Conservation (phyloP, 352 stramenopile genomes). For the Phytophthora multivora region DNA sequence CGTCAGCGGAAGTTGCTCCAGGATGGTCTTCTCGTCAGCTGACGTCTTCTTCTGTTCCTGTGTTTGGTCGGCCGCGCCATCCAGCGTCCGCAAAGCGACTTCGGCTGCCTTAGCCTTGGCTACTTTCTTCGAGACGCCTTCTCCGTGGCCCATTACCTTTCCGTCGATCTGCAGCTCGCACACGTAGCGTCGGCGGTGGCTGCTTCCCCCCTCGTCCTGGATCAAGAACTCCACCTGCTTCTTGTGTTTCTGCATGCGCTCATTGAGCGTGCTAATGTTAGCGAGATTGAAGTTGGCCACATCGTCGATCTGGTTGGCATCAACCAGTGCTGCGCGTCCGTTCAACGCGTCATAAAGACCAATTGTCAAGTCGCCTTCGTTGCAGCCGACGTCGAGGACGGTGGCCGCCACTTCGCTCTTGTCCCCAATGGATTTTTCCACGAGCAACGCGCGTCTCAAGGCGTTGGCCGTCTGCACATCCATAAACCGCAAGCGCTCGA, state of each 20-base stretch:
- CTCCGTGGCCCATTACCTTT: slow-evolving; percentile 46
- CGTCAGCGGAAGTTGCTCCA: slow-evolving; percentile 28
- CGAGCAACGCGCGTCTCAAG: slow-evolving; percentile 50
- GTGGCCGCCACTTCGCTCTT: slow-evolving; percentile 31
- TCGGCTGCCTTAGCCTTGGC: slow-evolving; percentile 77
- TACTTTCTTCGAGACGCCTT: slow-evolving; percentile 84
- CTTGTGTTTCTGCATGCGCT: slow-evolving; percentile 71
- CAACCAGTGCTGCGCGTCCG: slow-evolving; percentile 19
- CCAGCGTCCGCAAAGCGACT: slow-evolving; percentile 39
- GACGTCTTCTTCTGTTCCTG: slow-evolving; percentile 14
- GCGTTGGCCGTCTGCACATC: slow-evolving; percentile 42
- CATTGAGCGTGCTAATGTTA: slow-evolving; percentile 71
- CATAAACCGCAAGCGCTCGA: slow-evolving; percentile 81
- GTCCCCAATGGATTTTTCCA: slow-evolving; percentile 9
- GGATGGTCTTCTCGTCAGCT: slow-evolving; percentile 9
- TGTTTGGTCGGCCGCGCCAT: slow-evolving; percentile 10
- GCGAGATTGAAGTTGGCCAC: slow-evolving; percentile 56
- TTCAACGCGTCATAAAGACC: slow-evolving; percentile 69
- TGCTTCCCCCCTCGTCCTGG: slow-evolving; percentile 56
- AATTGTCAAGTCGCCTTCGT: slow-evolving; percentile 84
- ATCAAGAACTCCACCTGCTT: slow-evolving; percentile 62
- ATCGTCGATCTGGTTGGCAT: slow-evolving; percentile 27
- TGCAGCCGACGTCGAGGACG: slow-evolving; percentile 82
- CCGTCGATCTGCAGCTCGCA: slow-evolving; percentile 66
- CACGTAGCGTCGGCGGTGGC: slow-evolving; percentile 63